Evolutionary conservation across 768 basidiomycete species (phyloP).

Genomic region (Tulasnella sp.): DNA sequence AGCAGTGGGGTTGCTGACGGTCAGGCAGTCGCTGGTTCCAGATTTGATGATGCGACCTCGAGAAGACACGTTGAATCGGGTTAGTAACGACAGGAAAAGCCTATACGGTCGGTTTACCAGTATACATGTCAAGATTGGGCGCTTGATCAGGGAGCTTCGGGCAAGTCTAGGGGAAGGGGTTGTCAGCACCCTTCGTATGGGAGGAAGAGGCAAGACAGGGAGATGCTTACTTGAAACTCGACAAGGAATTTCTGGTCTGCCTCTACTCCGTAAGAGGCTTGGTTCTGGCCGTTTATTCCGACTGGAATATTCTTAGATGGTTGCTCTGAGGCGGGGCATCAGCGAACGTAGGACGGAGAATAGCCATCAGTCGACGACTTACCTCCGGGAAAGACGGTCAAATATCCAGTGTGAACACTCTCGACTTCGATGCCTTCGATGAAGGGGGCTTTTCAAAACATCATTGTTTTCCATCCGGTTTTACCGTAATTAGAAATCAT

Average conservation of each 20-base stretch:
- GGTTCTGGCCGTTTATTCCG: not conserved
- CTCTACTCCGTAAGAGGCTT: not conserved
- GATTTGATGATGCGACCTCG: not conserved
- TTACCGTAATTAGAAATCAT: too few relatives aligned
- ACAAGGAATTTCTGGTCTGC: not conserved
- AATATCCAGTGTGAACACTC: not conserved
- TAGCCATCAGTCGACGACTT: not conserved
- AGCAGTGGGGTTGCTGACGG: not conserved
- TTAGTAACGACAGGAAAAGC: not conserved
- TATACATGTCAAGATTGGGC: not conserved
- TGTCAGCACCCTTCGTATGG: not conserved
- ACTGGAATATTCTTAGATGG: not conserved
- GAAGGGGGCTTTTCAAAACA: too few relatives aligned
- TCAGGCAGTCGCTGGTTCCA: not conserved
- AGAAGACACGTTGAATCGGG: not conserved
- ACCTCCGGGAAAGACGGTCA: not conserved
- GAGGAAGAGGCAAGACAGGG: not conserved
- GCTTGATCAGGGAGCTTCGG: not conserved
- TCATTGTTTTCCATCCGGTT: too few relatives aligned
- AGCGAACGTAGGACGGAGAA: not conserved
- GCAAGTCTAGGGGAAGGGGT: too few relatives aligned
- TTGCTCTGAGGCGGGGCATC: not conserved
- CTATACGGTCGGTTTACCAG: not conserved
- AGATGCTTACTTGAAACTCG: not conserved
- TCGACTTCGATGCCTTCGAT: too few relatives aligned